Evolutionary conservation across 2,329 filamentous ascomycete species (phyloP).

Genomic region (Chaetomium strumarium): DNA sequence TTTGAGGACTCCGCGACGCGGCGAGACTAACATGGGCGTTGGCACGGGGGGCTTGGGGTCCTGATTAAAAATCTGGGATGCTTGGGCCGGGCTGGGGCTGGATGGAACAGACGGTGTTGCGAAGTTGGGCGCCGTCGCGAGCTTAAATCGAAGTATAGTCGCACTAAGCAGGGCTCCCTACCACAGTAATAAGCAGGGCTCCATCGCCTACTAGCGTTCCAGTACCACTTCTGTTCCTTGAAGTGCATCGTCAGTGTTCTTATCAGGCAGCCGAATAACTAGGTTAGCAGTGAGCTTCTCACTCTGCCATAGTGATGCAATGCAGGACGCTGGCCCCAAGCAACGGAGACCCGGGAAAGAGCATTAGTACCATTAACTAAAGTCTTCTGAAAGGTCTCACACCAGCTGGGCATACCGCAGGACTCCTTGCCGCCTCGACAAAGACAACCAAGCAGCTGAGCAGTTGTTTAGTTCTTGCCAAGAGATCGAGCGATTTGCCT

Average conservation of each 20-base stretch:
- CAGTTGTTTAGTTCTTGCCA: no score
- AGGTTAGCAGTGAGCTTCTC: not conserved
- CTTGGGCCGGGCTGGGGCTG: conserved; percentile 13
- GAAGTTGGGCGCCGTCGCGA: conserved; percentile 20
- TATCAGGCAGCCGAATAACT: not conserved
- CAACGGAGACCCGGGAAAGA: not conserved
- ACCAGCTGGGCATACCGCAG: not conserved
- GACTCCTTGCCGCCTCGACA: not conserved
- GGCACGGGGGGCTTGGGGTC: conserved; percentile 18
- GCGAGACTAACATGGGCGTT: conserved; percentile 21
- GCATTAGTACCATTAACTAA: not conserved
- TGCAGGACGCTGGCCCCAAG: not conserved
- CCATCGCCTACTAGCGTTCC: no score
- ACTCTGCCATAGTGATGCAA: not conserved
- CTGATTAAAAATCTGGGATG: conserved; percentile 19
- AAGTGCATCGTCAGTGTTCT: not conserved
- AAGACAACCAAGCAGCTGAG: not conserved
- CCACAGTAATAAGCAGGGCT: no score
- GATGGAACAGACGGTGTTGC: conserved; percentile 11
- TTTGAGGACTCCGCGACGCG: conserved; percentile 17
- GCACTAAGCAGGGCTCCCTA: no score
- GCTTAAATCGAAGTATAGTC: conserved; percentile 13
- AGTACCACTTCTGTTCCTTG: not conserved
- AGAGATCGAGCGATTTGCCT: no score
- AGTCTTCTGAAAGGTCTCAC: not conserved